A percentile compares a stretch with the other conserved stretches of the same genome.
phyloP scores from a whole-genome alignment of 2,329 filamentous ascomycete species.

The Lecanicillium sp. region DNA sequence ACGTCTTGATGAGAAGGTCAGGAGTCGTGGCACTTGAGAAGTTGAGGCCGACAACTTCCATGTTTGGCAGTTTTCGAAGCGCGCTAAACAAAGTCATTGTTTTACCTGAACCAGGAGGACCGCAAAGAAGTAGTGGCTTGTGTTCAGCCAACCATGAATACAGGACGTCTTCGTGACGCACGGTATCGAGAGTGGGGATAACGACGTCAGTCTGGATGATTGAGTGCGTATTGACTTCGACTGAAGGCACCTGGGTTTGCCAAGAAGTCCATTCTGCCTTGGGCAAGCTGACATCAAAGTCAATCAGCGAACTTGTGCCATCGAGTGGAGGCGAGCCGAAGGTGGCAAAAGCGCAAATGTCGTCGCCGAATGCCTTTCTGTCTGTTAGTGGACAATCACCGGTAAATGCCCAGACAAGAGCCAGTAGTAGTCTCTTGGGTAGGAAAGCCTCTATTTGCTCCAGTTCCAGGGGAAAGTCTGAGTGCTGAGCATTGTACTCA shows the following conservation, averaged over 20 bases:
- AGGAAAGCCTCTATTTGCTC: slow-evolving; percentile 86
- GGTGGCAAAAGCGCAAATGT: slow-evolving; percentile 70
- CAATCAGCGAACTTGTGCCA: slow-evolving; percentile 78
- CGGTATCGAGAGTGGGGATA: slow-evolving; percentile 93
- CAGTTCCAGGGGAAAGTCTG: slow-evolving; percentile 84
- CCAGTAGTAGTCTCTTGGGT: slow-evolving; percentile 88
- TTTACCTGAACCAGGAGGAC: slow-evolving; percentile 96
- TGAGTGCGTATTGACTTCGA: slow-evolving; percentile 97
- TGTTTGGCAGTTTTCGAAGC: slow-evolving; percentile 90
- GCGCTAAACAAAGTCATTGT: slow-evolving; percentile 99
- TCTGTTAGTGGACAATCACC: slow-evolving; percentile 87
- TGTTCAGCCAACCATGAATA: slow-evolving; percentile 99
- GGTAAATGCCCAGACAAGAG: slow-evolving; percentile 89
- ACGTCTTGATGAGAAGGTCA: slow-evolving; percentile 96
- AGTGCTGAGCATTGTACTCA: slow-evolving; percentile 91
- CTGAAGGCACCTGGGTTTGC: slow-evolving; percentile 87
- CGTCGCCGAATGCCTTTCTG: slow-evolving; percentile 83
- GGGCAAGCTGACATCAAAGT: slow-evolving; percentile 85
- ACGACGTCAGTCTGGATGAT: slow-evolving; percentile 97
- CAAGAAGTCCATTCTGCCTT: slow-evolving; percentile 84
- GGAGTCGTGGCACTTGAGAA: slow-evolving; percentile 98
- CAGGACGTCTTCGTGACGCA: slow-evolving; percentile 96
- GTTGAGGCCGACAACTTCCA: slow-evolving; percentile 98
- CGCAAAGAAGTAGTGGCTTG: slow-evolving; percentile 91
- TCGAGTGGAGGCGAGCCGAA: slow-evolving; percentile 78